phyloP scores from a whole-genome alignment of 176 grass and related monocot genomes.

The Poa annua region DNA sequence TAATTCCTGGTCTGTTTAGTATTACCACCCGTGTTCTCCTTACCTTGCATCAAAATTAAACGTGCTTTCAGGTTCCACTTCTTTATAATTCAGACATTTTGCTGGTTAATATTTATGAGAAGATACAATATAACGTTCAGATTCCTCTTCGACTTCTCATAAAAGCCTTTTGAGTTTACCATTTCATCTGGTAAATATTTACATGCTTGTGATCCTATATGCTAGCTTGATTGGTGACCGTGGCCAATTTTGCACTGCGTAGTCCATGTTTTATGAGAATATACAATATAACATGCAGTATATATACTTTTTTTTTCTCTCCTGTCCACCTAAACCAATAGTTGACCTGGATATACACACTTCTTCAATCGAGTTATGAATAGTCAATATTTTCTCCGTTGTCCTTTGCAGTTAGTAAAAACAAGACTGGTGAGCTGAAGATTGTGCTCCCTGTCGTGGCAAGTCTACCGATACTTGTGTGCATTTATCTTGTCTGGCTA shows the following conservation, averaged over 20 bases:
- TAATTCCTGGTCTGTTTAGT: background rate
- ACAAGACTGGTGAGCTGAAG: conserved; percentile 1
- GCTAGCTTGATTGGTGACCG: background rate
- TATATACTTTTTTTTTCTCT: background rate
- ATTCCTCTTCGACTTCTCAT: background rate
- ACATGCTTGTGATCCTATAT: background rate
- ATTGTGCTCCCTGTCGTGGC: conserved; percentile 17
- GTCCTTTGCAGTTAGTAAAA: background rate
- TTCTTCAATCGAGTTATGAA: background rate
- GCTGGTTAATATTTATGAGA: too few species aligned
- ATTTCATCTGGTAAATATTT: background rate
- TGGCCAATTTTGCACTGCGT: background rate
- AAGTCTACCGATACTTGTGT: background rate
- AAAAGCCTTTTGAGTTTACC: background rate
- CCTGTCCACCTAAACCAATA: background rate
- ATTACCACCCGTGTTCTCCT: background rate
- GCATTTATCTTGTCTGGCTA: conserved; percentile 12
- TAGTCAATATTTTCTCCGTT: background rate
- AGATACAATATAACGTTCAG: too few species aligned
- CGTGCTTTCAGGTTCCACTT: background rate
- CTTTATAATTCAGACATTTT: background rate
- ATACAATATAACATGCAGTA: too few species aligned
- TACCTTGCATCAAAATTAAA: background rate
- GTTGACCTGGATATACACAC: background rate
- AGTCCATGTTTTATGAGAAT: too few species aligned